Conservation (phyloP, 768 basidiomycete species). For the Pleurotus eryngii region DNA sequence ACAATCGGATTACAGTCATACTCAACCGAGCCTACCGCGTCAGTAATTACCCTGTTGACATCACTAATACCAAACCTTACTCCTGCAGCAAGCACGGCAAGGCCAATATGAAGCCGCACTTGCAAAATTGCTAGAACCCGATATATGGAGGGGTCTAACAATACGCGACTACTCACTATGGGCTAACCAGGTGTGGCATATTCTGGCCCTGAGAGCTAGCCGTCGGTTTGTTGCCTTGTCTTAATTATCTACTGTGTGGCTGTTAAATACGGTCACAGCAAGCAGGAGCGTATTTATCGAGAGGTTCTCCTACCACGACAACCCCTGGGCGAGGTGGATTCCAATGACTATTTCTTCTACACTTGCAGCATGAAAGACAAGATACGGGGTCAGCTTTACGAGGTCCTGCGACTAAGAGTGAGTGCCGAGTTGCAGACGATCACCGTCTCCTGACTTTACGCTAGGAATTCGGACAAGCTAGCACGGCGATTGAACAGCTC, state of each 20-base stretch:
- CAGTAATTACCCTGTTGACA: constrained; percentile 1
- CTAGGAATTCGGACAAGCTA: constrained; percentile 64
- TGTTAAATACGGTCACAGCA: constrained; percentile 31
- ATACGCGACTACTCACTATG: constrained; percentile 67
- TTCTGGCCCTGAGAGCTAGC: constrained; percentile 62
- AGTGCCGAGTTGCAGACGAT: constrained; percentile 12
- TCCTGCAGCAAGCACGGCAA: constrained; percentile 58
- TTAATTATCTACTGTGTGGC: not conserved
- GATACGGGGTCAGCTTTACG: constrained; percentile 41
- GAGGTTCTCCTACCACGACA: constrained; percentile 62
- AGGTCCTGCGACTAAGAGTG: constrained; percentile 45
- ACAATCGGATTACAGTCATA: constrained; percentile 55
- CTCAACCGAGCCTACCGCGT: constrained; percentile 73
- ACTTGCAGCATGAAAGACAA: constrained; percentile 32
- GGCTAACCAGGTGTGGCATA: constrained; percentile 77
- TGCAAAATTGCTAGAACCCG: constrained; percentile 59
- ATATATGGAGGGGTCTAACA: constrained; percentile 66
- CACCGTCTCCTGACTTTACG: not conserved
- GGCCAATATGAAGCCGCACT: constrained; percentile 65
- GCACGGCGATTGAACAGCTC: constrained; percentile 60
- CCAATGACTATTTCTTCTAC: constrained; percentile 56
- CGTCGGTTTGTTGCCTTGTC: constrained; percentile 49
- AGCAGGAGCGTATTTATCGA: constrained; percentile 62
- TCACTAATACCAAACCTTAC: constrained; percentile 1
- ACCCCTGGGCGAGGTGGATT: constrained; percentile 51